phyloP scores from a whole-genome alignment of 2,329 filamentous ascomycete species.

The Bertia moriformis region DNA sequence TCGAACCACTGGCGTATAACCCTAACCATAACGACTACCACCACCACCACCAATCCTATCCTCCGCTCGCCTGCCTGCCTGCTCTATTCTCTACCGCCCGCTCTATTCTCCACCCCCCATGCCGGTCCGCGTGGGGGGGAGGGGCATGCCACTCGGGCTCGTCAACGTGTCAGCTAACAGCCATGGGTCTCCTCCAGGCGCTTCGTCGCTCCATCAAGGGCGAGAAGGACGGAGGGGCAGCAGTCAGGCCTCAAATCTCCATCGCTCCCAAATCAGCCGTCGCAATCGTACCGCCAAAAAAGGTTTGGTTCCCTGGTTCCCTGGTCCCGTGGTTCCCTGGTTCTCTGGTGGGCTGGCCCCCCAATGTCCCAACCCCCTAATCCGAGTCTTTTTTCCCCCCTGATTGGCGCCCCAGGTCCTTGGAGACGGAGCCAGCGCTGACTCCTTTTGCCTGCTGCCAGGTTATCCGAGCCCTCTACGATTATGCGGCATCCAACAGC shows the following conservation, averaged over 20 bases:
- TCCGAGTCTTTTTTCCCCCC: background rate
- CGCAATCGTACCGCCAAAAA: slow-evolving; percentile 83
- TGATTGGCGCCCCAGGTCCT: background rate
- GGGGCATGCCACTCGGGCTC: background rate
- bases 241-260: slow-evolving; percentile 58
- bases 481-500: slow-evolving; percentile 63
- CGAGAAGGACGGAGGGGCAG: slow-evolving; percentile 56
- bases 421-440: no score
- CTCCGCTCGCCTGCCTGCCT: no score
- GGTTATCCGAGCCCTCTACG: slow-evolving; percentile 95
- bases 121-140: no score
- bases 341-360: slow-evolving; percentile 3
- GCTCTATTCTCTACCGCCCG: no score
- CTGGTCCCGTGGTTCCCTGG: slow-evolving; percentile 3
- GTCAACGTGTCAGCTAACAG: background rate
- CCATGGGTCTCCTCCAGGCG: slow-evolving; percentile 39
- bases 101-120: no score
- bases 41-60: no score
- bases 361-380: no score
- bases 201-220: slow-evolving; percentile 82
- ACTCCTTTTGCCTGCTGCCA: slow-evolving; percentile 20
- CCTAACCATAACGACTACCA: no score
- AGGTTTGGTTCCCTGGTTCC: slow-evolving; percentile 41
- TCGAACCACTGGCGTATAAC: no score
- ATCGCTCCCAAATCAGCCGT: slow-evolving; percentile 75